phyloP scores from a whole-genome alignment of 169 alveolate species.

The Eimeria acervulina region DNA sequence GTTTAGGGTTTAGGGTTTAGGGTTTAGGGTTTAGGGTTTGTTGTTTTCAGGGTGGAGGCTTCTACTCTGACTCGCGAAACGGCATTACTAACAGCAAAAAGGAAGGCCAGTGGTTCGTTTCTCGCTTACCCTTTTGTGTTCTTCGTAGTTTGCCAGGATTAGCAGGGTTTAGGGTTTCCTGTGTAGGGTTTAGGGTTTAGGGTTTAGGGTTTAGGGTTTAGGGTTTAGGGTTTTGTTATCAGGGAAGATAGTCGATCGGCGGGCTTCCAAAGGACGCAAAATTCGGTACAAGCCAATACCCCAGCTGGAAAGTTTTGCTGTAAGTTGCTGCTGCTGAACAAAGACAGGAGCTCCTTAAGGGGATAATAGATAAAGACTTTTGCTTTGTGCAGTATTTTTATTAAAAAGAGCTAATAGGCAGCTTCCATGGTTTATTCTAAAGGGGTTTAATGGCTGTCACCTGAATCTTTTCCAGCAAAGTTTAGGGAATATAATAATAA shows the following conservation, averaged over 20 bases:
- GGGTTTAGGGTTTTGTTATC: not conserved
- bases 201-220: conserved; percentile 10
- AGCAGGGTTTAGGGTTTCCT: not conserved
- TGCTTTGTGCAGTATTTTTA: not conserved
- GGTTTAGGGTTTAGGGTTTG: not conserved
- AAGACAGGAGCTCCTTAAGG: not conserved
- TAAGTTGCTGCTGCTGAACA: conserved; percentile 4
- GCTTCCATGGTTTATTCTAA: too few species aligned
- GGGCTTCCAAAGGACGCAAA: conserved; percentile 89
- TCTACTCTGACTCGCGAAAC: not conserved
- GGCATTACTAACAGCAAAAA: not conserved
- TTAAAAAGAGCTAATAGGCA: too few species aligned
- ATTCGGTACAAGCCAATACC: conserved; percentile 86
- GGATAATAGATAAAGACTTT: not conserved
- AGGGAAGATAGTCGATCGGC: conserved; percentile 83
- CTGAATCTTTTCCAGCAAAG: not conserved
- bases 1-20: not conserved
- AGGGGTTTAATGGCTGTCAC: too few species aligned
- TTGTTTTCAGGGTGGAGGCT: conserved; percentile 14
- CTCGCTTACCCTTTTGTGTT: not conserved
- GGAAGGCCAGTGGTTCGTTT: conserved; percentile 13
- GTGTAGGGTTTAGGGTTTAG: not conserved
- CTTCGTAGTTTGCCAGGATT: not conserved
- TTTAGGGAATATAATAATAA: not conserved
- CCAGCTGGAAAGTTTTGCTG: conserved; percentile 85